A percentile compares a stretch with the other conserved stretches of the same genome.
These are phyloP conservation scores for Capsella rubella DNA, from an alignment of 441 rosid genomes.

Conservation along the genomic window DNA sequence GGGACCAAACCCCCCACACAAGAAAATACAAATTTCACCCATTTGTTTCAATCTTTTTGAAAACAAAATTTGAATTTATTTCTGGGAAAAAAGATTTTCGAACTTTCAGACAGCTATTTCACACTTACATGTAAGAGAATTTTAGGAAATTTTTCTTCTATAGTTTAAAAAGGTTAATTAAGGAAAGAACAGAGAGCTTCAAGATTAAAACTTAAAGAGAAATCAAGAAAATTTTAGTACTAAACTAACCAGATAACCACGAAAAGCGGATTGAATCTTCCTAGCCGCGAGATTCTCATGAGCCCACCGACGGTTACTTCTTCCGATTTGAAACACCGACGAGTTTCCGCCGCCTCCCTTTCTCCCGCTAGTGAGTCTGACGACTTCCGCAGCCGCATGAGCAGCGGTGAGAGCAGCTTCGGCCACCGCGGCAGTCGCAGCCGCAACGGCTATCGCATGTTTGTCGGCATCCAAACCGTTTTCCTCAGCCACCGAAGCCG, in stretches of 20 bases:
- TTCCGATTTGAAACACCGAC: constrained; percentile 19
- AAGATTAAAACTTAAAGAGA: constrained; percentile 4
- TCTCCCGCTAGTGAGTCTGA: constrained; percentile 54
- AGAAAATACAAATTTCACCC: not conserved
- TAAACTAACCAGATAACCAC: constrained; percentile 73
- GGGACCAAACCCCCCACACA: constrained; percentile 25
- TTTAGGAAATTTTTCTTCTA: not conserved
- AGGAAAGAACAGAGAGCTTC: not conserved
- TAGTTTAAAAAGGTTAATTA: not conserved
- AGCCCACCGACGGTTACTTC: constrained; percentile 47
- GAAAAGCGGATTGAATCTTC: constrained; percentile 69
- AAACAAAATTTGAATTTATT: not conserved
- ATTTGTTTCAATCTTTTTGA: not conserved
- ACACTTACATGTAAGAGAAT: not conserved
- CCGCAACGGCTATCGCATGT: constrained; percentile 55
- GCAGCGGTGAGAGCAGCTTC: constrained; percentile 79
- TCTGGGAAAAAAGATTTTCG: not conserved
- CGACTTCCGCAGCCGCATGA: constrained; percentile 77
- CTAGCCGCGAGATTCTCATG: constrained; percentile 49
- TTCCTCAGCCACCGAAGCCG: constrained; percentile 41
- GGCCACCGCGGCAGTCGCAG: constrained; percentile 65
- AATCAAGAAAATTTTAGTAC: constrained; percentile 18
- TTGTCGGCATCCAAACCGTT: constrained; percentile 55
- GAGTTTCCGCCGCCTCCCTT: constrained; percentile 10
- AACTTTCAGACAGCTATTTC: constrained; percentile 25